phyloP scores from a whole-genome alignment of 305 asterid species.

The Ruellia speciosa region DNA sequence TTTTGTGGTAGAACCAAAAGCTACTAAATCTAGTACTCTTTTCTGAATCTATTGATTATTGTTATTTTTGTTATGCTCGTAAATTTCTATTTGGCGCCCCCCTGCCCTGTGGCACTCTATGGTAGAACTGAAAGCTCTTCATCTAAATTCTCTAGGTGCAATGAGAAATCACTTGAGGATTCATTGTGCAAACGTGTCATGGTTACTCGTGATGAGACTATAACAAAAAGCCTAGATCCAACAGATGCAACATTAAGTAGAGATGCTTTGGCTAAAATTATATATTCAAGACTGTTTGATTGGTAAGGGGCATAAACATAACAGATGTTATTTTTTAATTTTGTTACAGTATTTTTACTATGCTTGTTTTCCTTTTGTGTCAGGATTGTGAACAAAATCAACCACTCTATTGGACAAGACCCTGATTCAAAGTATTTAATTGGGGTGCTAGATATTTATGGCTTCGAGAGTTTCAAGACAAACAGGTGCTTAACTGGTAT shows the following conservation, averaged over 20 bases:
- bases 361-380: constrained; percentile 21
- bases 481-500: constrained; percentile 99
- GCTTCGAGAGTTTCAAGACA: constrained; percentile 99
- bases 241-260: constrained; percentile 60
- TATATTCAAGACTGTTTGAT: constrained; percentile 77
- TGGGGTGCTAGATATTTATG: constrained; percentile 95
- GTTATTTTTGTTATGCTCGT: constrained; percentile 10
- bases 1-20: too few species aligned
- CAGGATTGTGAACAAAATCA: constrained; percentile 91
- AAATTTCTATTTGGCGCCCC: not conserved
- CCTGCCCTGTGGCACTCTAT: constrained; percentile 3
- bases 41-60: constrained; percentile 1
- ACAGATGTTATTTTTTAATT: not conserved
- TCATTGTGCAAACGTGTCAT: constrained; percentile 74
- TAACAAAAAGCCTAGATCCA: constrained; percentile 69
- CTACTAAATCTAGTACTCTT: not conserved
- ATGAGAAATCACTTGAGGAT: constrained; percentile 68
- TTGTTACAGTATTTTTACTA: constrained; percentile 6
- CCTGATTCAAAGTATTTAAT: constrained; percentile 63
- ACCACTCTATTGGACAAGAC: constrained; percentile 88
- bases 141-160: constrained; percentile 45
- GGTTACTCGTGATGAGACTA: constrained; percentile 81
- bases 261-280: constrained; percentile 78
- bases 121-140: constrained; percentile 25
- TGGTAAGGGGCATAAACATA: constrained; percentile 44